Base-by-base conservation (phyloP, 768 basidiomycete species). In the Agaricus blazei region DNA sequence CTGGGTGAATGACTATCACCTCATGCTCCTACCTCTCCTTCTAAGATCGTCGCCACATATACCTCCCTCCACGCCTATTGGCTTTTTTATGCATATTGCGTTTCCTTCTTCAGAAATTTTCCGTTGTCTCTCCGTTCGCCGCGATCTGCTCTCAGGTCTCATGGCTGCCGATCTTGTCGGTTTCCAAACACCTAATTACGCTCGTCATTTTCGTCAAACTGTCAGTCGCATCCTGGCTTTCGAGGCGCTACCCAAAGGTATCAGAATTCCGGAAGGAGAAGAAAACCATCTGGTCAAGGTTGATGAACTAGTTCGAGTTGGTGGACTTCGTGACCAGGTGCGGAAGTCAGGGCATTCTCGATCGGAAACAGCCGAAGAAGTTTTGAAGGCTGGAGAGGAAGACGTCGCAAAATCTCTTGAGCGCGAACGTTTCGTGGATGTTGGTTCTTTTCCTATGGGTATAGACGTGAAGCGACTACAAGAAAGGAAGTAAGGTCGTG, bases 21-120 rank as follows among this genome's bases (percentile, higher is more conserved):
- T 98, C 47, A 88, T 97, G 77, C 85, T 98, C 48, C 82, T 97
- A 8, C 96, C 96, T 1, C 78, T 81, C 42, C 84, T 98, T 71
- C 80, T 98, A 28, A 86, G 95, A 48, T 77, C 84, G 59, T 78
- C 71, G 24, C 75, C 68, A 52, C 78, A 64, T 66, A 92, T 68
- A 67, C 85, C 67, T 3, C 65, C 72, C 1, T 75, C 77, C 19
- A 82, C 84, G 0, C 82, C 85, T 36, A 89, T 93, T 61, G 92
- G 89, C 2, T 97, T 98, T 81, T 98, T 98, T 79, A 82, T 97
- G 71, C 96, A 98, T 67, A 93, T 95, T 54, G 91, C 96, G 2
- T 98, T 97, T 74, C 96, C 95, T 3, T 88, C 85, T 41, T 93
- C 90, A 27, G 96, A 98, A 70, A 95, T 97, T 62, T 97, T 97